Evolutionary conservation across 192 early-diverging fungal genomes (phyloP).

Genomic region (Allomyces macrogynus): DNA sequence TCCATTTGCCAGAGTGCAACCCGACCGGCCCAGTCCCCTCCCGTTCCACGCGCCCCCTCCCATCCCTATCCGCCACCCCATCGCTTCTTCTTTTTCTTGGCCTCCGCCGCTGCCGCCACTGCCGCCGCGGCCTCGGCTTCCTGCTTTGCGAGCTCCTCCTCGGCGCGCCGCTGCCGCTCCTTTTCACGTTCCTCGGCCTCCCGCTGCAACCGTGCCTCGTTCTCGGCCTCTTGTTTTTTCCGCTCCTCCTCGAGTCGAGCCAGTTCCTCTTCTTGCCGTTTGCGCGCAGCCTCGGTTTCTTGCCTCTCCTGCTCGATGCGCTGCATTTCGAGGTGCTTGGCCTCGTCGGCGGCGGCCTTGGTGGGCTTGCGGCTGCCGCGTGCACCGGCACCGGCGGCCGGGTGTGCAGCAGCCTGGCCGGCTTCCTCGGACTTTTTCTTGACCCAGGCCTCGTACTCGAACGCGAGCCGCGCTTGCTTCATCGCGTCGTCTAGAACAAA

Average conservation of each 20-base stretch:
- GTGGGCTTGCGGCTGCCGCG: background rate
- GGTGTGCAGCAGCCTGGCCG: background rate
- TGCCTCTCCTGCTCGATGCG: background rate
- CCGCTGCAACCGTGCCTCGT: background rate
- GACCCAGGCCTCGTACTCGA: background rate
- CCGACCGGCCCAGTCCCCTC: too few relatives aligned
- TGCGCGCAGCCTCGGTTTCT: background rate
- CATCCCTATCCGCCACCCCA: background rate
- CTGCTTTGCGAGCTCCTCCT: background rate
- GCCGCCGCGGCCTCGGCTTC: background rate
- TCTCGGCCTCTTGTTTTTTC: background rate
- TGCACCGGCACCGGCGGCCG: background rate
- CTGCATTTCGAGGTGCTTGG: background rate
- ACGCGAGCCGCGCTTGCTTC: background rate
- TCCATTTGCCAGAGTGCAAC: too few relatives aligned
- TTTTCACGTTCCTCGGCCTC: background rate
- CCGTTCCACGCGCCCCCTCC: too few relatives aligned
- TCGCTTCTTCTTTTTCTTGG: slow-evolving; percentile 1
- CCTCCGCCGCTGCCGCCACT: background rate
- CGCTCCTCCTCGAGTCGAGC: background rate
- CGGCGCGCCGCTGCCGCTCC: background rate
- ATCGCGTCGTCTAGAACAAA: background rate
- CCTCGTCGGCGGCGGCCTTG: background rate
- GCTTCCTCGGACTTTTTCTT: background rate
- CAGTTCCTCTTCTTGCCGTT: background rate